Evolutionary conservation across 2,329 filamentous ascomycete species (phyloP).

Genomic region (Cladophialophora exuberans): DNA sequence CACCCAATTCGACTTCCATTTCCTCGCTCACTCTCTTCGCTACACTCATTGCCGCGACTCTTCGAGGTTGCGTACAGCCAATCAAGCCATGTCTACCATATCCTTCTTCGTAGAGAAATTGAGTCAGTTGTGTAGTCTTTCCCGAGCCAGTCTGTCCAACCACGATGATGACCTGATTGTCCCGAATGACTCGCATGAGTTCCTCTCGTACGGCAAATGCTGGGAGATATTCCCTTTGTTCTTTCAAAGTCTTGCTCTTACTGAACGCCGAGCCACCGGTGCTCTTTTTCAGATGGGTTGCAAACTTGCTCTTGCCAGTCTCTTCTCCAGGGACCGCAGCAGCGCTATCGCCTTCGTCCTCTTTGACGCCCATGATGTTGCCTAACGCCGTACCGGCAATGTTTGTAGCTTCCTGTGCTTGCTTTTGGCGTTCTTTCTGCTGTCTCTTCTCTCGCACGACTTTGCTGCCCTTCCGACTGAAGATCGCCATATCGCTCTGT

Average conservation of each 20-base stretch:
- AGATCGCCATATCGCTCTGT: slow-evolving; percentile 98
- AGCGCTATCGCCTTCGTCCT: slow-evolving; percentile 85
- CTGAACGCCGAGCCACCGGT: slow-evolving; percentile 86
- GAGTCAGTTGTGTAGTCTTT: slow-evolving; percentile 95
- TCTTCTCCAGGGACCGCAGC: slow-evolving; percentile 75
- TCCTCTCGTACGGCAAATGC: slow-evolving; percentile 97
- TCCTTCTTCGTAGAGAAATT: slow-evolving; percentile 90
- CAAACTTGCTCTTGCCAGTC: slow-evolving; percentile 76
- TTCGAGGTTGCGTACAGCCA: slow-evolving; percentile 93
- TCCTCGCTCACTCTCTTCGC: slow-evolving; percentile 97
- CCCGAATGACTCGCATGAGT: slow-evolving; percentile 83
- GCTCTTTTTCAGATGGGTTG: slow-evolving; percentile 83
- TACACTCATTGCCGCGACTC: slow-evolving; percentile 96
- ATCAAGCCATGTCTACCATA: slow-evolving; percentile 88
- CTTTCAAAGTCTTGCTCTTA: slow-evolving; percentile 82
- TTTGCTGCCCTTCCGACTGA: slow-evolving; percentile 90
- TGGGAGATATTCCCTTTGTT: slow-evolving; percentile 90
- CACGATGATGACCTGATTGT: slow-evolving; percentile 96
- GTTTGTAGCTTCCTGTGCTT: slow-evolving; percentile 93
- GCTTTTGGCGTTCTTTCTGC: slow-evolving; percentile 88
- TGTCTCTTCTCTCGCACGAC: slow-evolving; percentile 90
- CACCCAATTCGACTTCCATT: slow-evolving; percentile 91
- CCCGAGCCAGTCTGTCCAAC: slow-evolving; percentile 97
- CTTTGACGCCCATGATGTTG: slow-evolving; percentile 94
- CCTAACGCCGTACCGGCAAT: slow-evolving; percentile 88